These are phyloP conservation scores for Globisporangium okanoganense DNA, from an alignment of 352 stramenopile species.

Conservation along the genomic window DNA sequence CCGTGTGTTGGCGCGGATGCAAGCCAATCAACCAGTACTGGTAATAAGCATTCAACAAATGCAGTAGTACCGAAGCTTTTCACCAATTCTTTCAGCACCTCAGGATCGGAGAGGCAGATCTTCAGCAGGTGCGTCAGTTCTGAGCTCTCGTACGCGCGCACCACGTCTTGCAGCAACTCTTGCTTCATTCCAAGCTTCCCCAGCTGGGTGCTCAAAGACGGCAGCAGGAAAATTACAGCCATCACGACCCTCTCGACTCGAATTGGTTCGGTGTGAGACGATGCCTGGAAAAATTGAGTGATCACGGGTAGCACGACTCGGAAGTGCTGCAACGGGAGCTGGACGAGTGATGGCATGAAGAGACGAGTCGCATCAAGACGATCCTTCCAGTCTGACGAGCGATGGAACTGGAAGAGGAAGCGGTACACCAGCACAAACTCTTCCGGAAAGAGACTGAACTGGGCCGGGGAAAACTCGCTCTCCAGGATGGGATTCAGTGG, in stretches of 20 bases:
- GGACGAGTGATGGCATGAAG: conserved; percentile 31
- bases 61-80: conserved; percentile 39
- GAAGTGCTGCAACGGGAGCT: conserved; percentile 43
- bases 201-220: conserved; percentile 36
- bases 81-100: conserved; percentile 41
- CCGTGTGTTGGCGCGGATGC: conserved; percentile 18
- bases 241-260: conserved; percentile 37
- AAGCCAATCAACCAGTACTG: conserved; percentile 67
- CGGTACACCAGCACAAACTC: conserved; percentile 43
- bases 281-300: conserved; percentile 45
- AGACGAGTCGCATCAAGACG: conserved; percentile 29
- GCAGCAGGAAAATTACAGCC: conserved; percentile 61
- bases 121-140: conserved; percentile 34
- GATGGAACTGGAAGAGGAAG: conserved; percentile 44
- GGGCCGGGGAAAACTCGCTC: conserved; percentile 20
- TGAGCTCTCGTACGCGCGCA: conserved; percentile 56
- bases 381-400: conserved; percentile 31
- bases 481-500: conserved; percentile 8
- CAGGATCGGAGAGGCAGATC: conserved; percentile 43
- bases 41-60: conserved; percentile 54
- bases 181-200: conserved; percentile 23
- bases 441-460: conserved; percentile 37
- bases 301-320: conserved; percentile 48
- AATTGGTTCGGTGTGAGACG: conserved; percentile 34
- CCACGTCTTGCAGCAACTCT: conserved; percentile 39